Conservation (phyloP, 352 stramenopile genomes). For the Phytophthora agathidicida region DNA sequence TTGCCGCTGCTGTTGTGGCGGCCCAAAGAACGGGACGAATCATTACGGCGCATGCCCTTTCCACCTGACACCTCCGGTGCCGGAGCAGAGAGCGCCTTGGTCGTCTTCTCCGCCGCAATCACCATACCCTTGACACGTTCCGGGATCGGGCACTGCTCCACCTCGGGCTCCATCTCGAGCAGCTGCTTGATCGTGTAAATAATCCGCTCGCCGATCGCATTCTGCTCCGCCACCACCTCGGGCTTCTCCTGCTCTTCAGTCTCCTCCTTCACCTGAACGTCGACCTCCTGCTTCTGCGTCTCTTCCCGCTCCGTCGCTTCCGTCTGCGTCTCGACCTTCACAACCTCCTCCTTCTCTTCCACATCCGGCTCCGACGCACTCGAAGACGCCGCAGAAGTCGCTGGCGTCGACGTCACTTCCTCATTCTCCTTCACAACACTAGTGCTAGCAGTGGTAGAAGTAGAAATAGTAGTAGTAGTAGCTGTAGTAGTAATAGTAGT, state of each 20-base stretch:
- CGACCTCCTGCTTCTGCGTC: constrained; percentile 32
- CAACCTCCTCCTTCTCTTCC: constrained; percentile 35
- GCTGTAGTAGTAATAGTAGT: constrained; percentile 4
- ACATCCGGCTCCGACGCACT: constrained; percentile 42
- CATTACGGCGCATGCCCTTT: constrained; percentile 42
- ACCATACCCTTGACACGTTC: constrained; percentile 54
- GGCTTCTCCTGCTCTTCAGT: constrained; percentile 23
- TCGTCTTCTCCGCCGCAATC: constrained; percentile 52
- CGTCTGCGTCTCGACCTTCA: neutral
- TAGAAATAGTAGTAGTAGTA: neutral
- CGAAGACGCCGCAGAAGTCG: constrained; percentile 32
- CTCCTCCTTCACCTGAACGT: constrained; percentile 25
- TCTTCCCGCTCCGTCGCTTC: constrained; percentile 19
- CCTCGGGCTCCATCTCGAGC: constrained; percentile 71
- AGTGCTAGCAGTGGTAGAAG: neutral
- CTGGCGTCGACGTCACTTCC: constrained; percentile 29
- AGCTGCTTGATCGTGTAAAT: constrained; percentile 82
- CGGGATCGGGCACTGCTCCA: constrained; percentile 54
- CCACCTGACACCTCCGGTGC: constrained; percentile 26
- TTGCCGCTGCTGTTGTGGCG: constrained; percentile 51
- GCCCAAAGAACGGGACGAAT: constrained; percentile 49
- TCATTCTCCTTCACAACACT: constrained; percentile 12
- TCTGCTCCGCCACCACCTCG: constrained; percentile 43
- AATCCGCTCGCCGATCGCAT: constrained; percentile 58
- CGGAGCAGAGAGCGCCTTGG: constrained; percentile 45